These are phyloP conservation scores for Colletotrichum sp. DNA, from an alignment of 2,329 filamentous ascomycete species.

Conservation along the genomic window DNA sequence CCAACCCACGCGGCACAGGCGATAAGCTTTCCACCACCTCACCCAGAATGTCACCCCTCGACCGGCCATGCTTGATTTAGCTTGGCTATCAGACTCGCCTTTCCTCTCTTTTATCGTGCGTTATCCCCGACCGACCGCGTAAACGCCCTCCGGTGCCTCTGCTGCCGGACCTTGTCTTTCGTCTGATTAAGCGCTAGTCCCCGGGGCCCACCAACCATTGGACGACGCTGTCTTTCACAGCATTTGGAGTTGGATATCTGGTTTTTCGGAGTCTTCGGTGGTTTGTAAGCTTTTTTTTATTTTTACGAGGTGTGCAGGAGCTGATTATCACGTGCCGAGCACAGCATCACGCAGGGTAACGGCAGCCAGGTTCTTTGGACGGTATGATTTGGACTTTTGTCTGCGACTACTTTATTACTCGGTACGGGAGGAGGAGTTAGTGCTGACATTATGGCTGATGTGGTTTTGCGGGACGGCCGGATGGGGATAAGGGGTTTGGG, in stretches of 20 bases:
- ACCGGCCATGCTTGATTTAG: neutral
- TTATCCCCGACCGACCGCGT: neutral
- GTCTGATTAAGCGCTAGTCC: neutral
- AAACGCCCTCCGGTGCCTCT: neutral
- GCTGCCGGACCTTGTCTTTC: neutral
- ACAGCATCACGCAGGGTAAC: neutral
- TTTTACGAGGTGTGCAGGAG: neutral
- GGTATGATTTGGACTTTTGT: neutral
- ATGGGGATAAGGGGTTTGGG: neutral
- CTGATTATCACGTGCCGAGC: neutral
- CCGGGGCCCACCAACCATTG: neutral
- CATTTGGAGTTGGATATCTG: neutral
- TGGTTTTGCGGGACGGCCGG: neutral
- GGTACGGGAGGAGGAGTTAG: neutral
- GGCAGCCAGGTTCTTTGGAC: neutral
- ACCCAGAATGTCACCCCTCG: accelerated
- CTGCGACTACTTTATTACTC: neutral
- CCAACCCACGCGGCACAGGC: neutral
- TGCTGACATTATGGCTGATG: neutral
- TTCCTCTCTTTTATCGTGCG: neutral
- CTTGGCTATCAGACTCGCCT: neutral
- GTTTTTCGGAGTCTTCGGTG: neutral
- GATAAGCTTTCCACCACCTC: neutral
- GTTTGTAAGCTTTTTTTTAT: neutral
- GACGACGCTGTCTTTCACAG: neutral